These are phyloP conservation scores for Floccularia luteovirens DNA, from an alignment of 768 basidiomycete genomes.

Conservation along the genomic window DNA sequence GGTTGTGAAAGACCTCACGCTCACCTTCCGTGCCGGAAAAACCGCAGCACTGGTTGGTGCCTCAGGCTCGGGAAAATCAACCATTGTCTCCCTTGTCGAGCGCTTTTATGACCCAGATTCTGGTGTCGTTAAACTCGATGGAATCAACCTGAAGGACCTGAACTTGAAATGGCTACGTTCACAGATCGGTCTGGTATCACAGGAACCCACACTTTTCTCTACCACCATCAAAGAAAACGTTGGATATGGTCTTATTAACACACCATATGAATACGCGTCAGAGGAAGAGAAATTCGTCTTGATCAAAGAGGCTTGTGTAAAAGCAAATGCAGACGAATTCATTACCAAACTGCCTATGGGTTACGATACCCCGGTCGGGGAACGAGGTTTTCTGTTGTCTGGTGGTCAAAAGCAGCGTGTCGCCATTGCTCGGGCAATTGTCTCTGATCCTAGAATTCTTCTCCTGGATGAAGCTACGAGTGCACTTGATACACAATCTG, in stretches of 20 bases:
- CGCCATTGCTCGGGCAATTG: slow-evolving; percentile 74
- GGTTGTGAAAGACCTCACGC: slow-evolving; percentile 58
- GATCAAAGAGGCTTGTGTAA: slow-evolving; percentile 68
- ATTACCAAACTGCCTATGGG: slow-evolving; percentile 61
- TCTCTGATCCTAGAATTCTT: slow-evolving; percentile 68
- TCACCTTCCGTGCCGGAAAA: slow-evolving; percentile 58
- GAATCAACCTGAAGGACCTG: slow-evolving; percentile 52
- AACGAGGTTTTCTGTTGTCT: slow-evolving; percentile 68
- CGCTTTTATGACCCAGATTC: slow-evolving; percentile 70
- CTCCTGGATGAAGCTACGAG: slow-evolving; percentile 74
- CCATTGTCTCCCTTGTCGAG: slow-evolving; percentile 65
- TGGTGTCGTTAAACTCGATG: slow-evolving; percentile 60
- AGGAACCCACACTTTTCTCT: too few species aligned
- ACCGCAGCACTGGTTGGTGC: slow-evolving; percentile 64
- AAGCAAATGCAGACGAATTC: slow-evolving; percentile 75
- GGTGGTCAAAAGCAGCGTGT: slow-evolving; percentile 76
- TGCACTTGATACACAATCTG: slow-evolving; percentile 72
- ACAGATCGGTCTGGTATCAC: slow-evolving; percentile 77
- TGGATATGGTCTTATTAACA: slow-evolving; percentile 67
- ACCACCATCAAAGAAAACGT: slow-evolving; percentile 69
- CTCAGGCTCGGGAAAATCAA: slow-evolving; percentile 53
- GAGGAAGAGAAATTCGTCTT: slow-evolving; percentile 61
- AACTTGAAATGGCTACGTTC: slow-evolving; percentile 72
- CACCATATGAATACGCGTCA: slow-evolving; percentile 45
- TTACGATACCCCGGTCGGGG: slow-evolving; percentile 74